Base-by-base conservation (phyloP, 2,329 filamentous ascomycete species). In the Fusarium sp. region DNA sequence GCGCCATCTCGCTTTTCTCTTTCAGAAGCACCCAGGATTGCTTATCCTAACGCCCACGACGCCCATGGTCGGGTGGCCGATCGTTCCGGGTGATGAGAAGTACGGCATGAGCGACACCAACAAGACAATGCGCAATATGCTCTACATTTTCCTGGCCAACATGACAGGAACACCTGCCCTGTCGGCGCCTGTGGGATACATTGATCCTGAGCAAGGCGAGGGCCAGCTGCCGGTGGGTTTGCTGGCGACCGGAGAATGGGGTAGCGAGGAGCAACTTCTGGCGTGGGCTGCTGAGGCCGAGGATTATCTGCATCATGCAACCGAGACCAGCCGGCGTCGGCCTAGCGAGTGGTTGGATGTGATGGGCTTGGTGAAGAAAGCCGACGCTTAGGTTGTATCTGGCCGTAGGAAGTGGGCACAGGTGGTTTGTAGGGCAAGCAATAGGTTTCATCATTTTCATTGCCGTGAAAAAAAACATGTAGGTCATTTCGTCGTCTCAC, bases 141-240 rank as follows among this genome's bases (percentile, higher is more conserved):
- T 91, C 79, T 97, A 94, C 80, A 90, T 93, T 15, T 97, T 92
- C 88, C 81, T 97, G 37, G 92, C 94, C 7, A 98, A 98, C 80
- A 91, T 94, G 73, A 89, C 86, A 0, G 95, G 95, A 0, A 90
- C 91, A 51, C 95, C 95, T 1, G 90, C 93, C 1, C 87, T 97
- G 12, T 90, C 85, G 47, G 90, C 89, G 37, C 94, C 95, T 0
- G 90, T 93, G 11, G 94, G 93, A 1, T 97, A 94, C 80, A 86
- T 84, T 4, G 82, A 88, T 28, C 84, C 87, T 0, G 80, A 82
- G 7, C 82, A 87, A 71, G 89, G 88, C 2, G 81, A 85, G 60
- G 92, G 91, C 0, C 86, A 83, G 72, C 69, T 92, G 56, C 88
- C 90, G 0, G 80, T 92, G 23, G 87, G 89, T 6, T 73, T 92